Evolutionary conservation across 352 stramenopile species (phyloP), one percentile per base, ranked within the genome.

Genomic region (Globisporangium ultimum): DNA sequence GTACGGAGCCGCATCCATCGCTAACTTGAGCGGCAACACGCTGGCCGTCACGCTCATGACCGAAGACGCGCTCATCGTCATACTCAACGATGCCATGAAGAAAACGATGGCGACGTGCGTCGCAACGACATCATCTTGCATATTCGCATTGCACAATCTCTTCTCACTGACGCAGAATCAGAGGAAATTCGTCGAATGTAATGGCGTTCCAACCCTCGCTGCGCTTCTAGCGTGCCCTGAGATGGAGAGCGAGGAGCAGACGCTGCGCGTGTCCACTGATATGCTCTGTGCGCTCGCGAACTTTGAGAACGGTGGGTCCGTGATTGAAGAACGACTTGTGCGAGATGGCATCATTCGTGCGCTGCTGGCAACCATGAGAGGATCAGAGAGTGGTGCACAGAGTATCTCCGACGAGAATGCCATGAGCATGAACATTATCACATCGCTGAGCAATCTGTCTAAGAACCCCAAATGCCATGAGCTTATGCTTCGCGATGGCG

Each of bases 91-190:
- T 53, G 70, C 72, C n/a, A 76, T 92, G 64, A 84, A 88, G 69
- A 72, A 77, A 38, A 76, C 66, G 17, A 83, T 88, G 66, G 60
- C 66, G 10, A 63, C 68, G 40, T 92, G 80, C 24, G 62, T 88
- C n/a, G 62, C 62, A 41, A 91, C 77, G 20, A 79, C 78, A 34
- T 68, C 63, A 12, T 60, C 78, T 0, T 88, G 84, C 36, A 82
- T 93, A 4, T 83, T 89, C 36, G 60, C 77, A n/a, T 65, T 93
- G 11, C 80, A 80, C 34, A 93, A 93, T 43, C 66, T 93, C 28
- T 80, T 93, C 47, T 80, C 75, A 2, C 54, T 78, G 6, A 56
- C 61, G 15, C 47, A 53, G n/a, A 93, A 92, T 53, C 69, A 90
- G 46, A 70, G 72, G 43, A 75, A 75, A 20, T 87, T 93, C 43